Percentiles rank a stretch among this genome's conserved stretches.
Evolutionary conservation across 345 rosid genomes (phyloP).

Genomic region (Syzygium aromaticum): DNA sequence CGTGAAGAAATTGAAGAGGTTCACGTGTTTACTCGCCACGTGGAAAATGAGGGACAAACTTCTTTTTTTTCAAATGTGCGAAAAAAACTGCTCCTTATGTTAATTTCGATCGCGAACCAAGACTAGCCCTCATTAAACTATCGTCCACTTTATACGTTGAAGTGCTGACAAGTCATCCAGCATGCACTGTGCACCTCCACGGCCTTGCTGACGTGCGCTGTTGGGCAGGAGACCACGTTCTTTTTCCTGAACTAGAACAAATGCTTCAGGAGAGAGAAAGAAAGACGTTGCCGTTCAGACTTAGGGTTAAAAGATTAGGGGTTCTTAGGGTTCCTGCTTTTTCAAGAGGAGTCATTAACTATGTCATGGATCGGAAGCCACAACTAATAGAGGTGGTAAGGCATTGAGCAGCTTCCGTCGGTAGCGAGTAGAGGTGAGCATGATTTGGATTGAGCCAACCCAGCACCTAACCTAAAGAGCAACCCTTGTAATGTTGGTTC

Average conservation of each 20-base stretch:
- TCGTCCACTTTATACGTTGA: background rate
- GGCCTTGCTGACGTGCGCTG: background rate
- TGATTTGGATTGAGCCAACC: no score
- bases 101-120: background rate
- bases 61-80: background rate
- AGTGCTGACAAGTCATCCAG: background rate
- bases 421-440: background rate
- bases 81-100: background rate
- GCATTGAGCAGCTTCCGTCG: background rate
- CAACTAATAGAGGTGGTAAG: background rate
- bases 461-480: no score
- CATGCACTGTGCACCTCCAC: background rate
- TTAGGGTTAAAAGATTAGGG: background rate
- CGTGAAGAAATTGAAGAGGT: conserved; percentile 15
- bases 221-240: background rate
- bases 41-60: background rate
- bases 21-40: background rate
- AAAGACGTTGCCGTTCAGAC: background rate
- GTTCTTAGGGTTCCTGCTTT: background rate
- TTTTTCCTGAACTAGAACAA: background rate
- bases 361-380: background rate
- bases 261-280: background rate
- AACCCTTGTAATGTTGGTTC: rapidly evolving
- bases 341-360: background rate
- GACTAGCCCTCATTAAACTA: background rate